A percentile compares a stretch with the other conserved stretches of the same genome.
phyloP scores from a whole-genome alignment of 2,329 filamentous ascomycete species.

The Talaromyces sp. region DNA sequence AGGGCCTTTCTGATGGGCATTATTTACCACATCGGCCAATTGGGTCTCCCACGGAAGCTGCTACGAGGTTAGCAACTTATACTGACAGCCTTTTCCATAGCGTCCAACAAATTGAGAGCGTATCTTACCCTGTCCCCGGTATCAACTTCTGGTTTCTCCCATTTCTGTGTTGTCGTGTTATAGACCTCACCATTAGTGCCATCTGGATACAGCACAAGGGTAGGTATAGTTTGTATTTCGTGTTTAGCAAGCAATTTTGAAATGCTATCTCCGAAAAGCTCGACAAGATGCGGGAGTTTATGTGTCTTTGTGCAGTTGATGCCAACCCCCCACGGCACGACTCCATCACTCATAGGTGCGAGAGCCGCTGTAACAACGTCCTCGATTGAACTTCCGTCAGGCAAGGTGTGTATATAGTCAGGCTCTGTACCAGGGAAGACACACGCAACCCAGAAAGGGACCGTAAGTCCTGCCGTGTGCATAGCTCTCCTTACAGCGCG shows the following conservation, averaged over 20 bases:
- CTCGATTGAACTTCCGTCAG: conserved; percentile 53
- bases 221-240: conserved; percentile 13
- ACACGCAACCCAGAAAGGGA: conserved; percentile 60
- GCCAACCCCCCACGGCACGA: conserved; percentile 59
- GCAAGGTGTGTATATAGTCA: conserved; percentile 23
- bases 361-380: conserved; percentile 43
- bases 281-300: conserved; percentile 29
- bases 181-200: conserved; percentile 67
- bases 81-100: neutral
- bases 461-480: conserved; percentile 22
- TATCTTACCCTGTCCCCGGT: neutral
- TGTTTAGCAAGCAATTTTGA: conserved; percentile 35
- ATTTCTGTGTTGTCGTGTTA: conserved; percentile 60
- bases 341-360: conserved; percentile 19
- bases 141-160: conserved; percentile 38
- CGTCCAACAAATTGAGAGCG: neutral
- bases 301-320: conserved; percentile 59
- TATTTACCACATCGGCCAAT: neutral
- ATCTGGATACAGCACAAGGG: conserved; percentile 64
- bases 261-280: conserved; percentile 35
- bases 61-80: neutral
- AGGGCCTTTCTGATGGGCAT: neutral
- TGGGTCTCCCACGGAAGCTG: neutral
- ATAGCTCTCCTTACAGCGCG: conserved; percentile 38
- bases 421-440: conserved; percentile 56